Evolutionary conservation across 495 filamentous ascomycete genomes (phyloP).

Genomic region (Bacidia rubella): DNA sequence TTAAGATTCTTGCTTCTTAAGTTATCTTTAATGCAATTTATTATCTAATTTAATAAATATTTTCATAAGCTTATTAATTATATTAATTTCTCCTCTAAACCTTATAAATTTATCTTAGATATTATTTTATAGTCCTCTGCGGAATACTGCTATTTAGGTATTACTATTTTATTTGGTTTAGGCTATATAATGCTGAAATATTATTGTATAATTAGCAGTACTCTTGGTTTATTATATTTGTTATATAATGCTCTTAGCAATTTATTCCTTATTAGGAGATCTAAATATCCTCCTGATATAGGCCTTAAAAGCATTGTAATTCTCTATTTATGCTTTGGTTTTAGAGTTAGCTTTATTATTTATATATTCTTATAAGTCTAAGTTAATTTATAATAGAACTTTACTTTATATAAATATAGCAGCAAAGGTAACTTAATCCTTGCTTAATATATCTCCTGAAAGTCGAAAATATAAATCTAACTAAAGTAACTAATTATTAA

Average conservation of each 20-base stretch:
- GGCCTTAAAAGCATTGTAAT: not conserved
- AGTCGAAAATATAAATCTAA: not conserved
- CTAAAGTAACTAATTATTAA: too few species aligned
- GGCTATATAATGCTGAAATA: not conserved
- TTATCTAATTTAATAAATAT: not conserved
- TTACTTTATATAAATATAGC: not conserved
- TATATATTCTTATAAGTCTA: not conserved
- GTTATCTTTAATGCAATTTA: not conserved
- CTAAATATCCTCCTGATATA: not conserved
- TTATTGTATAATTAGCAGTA: not conserved
- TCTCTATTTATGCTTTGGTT: not conserved
- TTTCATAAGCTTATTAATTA: not conserved
- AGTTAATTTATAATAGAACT: not conserved
- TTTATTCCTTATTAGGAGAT: not conserved
- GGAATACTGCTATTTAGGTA: not conserved
- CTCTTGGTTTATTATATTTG: not conserved
- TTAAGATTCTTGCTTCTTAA: not conserved
- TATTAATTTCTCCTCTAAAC: not conserved
- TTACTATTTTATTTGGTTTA: slow-evolving; percentile 1
- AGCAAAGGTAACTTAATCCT: not conserved
- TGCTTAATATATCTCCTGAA: too few species aligned
- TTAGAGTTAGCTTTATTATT: not conserved
- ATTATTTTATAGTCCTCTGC: not conserved
- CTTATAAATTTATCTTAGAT: slow-evolving; percentile 1
- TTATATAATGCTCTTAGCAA: not conserved